Base-by-base conservation (phyloP, 2,329 filamentous ascomycete genomes). In the Fusarium keratoplasticum region DNA sequence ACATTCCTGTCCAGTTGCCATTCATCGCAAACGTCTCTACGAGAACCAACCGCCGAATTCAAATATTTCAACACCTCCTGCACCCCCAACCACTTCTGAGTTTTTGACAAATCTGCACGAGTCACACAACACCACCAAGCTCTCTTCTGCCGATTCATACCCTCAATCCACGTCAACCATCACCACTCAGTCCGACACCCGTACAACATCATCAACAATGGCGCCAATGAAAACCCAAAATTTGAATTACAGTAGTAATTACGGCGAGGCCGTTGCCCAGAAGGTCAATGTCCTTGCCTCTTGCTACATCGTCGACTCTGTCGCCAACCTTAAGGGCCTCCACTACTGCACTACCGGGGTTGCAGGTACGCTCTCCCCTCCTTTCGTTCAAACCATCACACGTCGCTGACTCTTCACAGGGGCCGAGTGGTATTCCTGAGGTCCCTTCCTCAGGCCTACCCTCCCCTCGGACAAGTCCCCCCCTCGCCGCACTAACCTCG, bases 301-400 rank as follows among this genome's bases (percentile, higher is more conserved):
- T 84, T 97, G 95, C 90, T 98, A 98, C 87, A 87, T 94, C 80
- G 94, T 96, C 84, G 91, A 95, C 85, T 87, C 87, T 81, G 89
- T 91, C 78, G 89, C 91, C 83, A 89, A 87, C 81, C 89, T 98
- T 80, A 92, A 92, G 83, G 94, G 94, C 83, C 93, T 96, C 87
- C 95, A 97, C 88, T 98, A 97, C 91, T 97, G 93, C 91, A 95
- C 95, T 94, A 95, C 94, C 87, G 90, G 91, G 90, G 93, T 91
- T 87, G 89, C 92, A 89, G 93, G 91, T 93, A 88, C 71, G 89
- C 84, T 64, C 22, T 64, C 38, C 65, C 35, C 55, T 61, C 54
- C 59, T 42, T 36, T 29, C 11, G 33, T 36, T 14, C 16, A 36
- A 36, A 7, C 14, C 6, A 25, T 22, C 13, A 25, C 38, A 40